A percentile compares a stretch with the other conserved stretches of the same genome.
phyloP scores from a whole-genome alignment of 306 rosid genomes.

The Dryas octopetala region DNA sequence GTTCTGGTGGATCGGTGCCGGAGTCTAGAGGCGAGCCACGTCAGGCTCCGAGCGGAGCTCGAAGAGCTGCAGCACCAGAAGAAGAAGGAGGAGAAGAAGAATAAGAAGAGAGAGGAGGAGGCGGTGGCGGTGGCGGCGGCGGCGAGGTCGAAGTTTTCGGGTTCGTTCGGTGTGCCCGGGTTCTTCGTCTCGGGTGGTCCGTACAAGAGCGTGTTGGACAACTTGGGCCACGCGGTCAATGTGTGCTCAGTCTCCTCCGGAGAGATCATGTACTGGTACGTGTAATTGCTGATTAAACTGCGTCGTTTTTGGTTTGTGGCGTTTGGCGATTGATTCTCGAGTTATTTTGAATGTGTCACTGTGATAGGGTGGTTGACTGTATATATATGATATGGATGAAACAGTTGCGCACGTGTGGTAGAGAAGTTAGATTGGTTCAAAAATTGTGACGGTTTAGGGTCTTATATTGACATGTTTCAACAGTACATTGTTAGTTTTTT shows the following conservation, averaged over 20 bases:
- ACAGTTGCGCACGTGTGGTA: not conserved
- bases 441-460: not conserved
- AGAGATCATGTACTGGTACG: slow-evolving; percentile 66
- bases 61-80: slow-evolving; percentile 33
- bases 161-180: slow-evolving; percentile 26
- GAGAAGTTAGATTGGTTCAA: not conserved
- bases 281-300: not conserved
- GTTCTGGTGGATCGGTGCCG: slow-evolving; percentile 46
- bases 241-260: slow-evolving; percentile 48
- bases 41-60: slow-evolving; percentile 43
- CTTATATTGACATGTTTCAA: not conserved
- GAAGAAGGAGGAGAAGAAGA: not conserved
- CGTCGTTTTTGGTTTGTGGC: not conserved
- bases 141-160: slow-evolving; percentile 15
- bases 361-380: not conserved
- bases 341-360: not conserved
- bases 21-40: slow-evolving; percentile 53
- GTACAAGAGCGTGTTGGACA: slow-evolving; percentile 46
- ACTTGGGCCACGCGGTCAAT: slow-evolving; percentile 65
- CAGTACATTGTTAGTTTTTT: not conserved
- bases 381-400: not conserved
- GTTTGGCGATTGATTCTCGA: not conserved
- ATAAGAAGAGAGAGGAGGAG: not conserved
- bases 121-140: not conserved
- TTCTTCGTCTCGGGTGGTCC: slow-evolving; percentile 42